Conservation (phyloP, 257 asterid species). For the Agastache rugosa region DNA sequence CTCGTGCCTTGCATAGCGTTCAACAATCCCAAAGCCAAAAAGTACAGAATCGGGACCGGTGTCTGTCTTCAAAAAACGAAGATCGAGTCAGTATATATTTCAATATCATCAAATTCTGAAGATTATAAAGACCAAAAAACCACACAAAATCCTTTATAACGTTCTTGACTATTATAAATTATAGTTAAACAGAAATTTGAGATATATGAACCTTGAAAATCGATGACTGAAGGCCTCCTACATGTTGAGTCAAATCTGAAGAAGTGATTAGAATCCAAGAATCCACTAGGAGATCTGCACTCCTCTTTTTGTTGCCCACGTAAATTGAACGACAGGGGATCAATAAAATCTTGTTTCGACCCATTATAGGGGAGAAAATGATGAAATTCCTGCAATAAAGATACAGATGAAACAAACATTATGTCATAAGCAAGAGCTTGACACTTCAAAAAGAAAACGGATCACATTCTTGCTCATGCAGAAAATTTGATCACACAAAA, state of each 20-base stretch:
- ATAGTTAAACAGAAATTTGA: constrained; percentile 1
- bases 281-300: constrained; percentile 49
- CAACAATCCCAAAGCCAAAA: constrained; percentile 67
- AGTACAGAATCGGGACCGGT: constrained; percentile 44
- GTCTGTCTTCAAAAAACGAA: constrained; percentile 49
- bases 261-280: constrained; percentile 43
- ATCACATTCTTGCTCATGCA: neutral
- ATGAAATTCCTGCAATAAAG: constrained; percentile 56
- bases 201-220: constrained; percentile 60
- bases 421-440: neutral
- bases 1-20: constrained; percentile 62
- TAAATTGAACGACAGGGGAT: constrained; percentile 44
- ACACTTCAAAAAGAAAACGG: neutral
- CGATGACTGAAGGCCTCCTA: constrained; percentile 46
- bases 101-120: neutral
- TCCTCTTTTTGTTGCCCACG: constrained; percentile 50
- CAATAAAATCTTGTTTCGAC: constrained; percentile 48
- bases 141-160: neutral
- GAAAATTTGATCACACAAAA: neutral
- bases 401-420: neutral
- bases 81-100: constrained; percentile 22
- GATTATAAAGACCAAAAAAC: neutral
- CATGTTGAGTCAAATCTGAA: constrained; percentile 41
- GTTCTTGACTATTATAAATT: neutral
- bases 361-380: constrained; percentile 48